Base-by-base conservation (phyloP, 768 basidiomycete genomes). In the Lactarius sanguifluus region DNA sequence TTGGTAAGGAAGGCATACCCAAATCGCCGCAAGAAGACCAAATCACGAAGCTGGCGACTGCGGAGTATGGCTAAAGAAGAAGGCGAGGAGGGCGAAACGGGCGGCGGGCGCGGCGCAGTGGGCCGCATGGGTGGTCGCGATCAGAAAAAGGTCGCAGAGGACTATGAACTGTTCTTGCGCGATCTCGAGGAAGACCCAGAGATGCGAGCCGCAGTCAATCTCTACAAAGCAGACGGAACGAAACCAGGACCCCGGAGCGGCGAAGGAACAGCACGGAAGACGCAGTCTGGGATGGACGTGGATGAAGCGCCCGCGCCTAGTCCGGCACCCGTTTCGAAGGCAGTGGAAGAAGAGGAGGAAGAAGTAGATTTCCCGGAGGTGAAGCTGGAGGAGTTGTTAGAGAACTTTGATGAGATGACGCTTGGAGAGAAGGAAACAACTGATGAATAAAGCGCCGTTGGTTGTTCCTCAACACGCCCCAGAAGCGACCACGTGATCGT, bases 1-100 rank as follows among this genome's bases (percentile, higher is more conserved):
- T 86, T 99, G 18, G 90, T 97, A 67, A 92, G 92, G 81, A 98
- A 99, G 82, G 84, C 92, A 57, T 98, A 98, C 78, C 96, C 95
- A 58, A 92, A 94, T 77, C 80, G 94, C 40, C 78, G 96, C 65
- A 97, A 96, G 83, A 98, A 97, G 85, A 87, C 82, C 73, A 88
- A 86, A 77, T 78, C 91, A 6, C 82, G 97, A 59, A 85, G 80
- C 67, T 98, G 96, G 96, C 87, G 87, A 76, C 81, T 98, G 68
- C 83, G 91, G 71, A 94, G 91, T 72, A 98, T 99, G 59, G 93
- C 92, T 61, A 94, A 93, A 76, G 94, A 96, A 76, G 88, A 85
- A 12, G 94, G 91, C 10, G 94, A 94, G 75, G 91, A 91, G 45
- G 92, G 88, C 36, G 90, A 94, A 73, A 89, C 88, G 16, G 83